Conservation (phyloP, 441 rosid genomes). For the Heliophila coronopifolia region DNA sequence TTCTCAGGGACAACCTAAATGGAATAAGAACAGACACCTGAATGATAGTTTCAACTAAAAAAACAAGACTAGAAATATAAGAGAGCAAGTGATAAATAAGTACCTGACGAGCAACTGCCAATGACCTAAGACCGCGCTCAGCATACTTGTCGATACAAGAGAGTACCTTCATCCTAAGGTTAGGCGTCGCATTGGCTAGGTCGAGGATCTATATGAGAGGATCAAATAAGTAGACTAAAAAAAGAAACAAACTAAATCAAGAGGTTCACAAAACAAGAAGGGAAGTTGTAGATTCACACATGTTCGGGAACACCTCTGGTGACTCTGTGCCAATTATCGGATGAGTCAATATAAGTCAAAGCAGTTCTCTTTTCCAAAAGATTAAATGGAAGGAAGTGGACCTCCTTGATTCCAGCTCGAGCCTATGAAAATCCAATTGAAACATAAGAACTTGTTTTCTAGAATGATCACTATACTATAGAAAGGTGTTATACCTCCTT, state of each 20-base stretch:
- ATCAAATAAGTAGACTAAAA: too few relatives aligned
- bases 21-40: constrained; percentile 15
- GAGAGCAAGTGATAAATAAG: background rate
- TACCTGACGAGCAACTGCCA: constrained; percentile 91
- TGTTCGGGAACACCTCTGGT: constrained; percentile 35
- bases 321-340: constrained; percentile 34
- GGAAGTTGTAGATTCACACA: constrained; percentile 14
- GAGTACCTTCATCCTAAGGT: constrained; percentile 59
- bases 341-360: constrained; percentile 37
- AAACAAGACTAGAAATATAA: too few relatives aligned
- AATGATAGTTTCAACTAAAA: too few relatives aligned
- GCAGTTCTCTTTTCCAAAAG: constrained; percentile 51
- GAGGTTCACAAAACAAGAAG: too few relatives aligned
- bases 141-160: constrained; percentile 72
- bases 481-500: constrained; percentile 35
- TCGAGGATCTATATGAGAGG: constrained; percentile 60
- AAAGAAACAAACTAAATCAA: too few relatives aligned
- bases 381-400: constrained; percentile 36
- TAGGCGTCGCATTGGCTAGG: constrained; percentile 64
- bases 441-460: constrained; percentile 6
- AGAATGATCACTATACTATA: background rate
- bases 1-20: constrained; percentile 85
- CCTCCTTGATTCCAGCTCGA: constrained; percentile 35
- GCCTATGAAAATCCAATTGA: constrained; percentile 27
- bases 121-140: constrained; percentile 82